phyloP scores from a whole-genome alignment of 148 eudicot genomes.

The Fagopyrum esculentum region DNA sequence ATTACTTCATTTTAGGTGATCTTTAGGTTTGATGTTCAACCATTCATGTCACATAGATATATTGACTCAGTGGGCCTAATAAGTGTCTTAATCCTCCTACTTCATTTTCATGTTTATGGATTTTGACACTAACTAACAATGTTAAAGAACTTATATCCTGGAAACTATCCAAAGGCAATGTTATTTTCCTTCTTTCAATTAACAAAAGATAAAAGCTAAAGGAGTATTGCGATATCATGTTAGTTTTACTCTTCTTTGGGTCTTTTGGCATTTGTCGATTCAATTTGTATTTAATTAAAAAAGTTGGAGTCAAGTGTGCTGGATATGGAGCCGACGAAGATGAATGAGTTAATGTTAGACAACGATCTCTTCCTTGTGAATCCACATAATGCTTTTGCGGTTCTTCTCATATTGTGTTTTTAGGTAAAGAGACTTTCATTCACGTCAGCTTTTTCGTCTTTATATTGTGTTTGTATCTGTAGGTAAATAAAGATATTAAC shows the following conservation, averaged over 20 bases:
- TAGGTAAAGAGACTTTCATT: constrained; percentile 38
- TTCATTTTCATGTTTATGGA: background rate
- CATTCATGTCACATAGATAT: constrained; percentile 65
- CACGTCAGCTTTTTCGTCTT: background rate
- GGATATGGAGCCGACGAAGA: constrained; percentile 96
- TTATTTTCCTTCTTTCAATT: background rate
- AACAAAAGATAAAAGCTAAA: background rate
- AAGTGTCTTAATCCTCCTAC: constrained; percentile 21
- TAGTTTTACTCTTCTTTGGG: constrained; percentile 10
- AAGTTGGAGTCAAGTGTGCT: constrained; percentile 82
- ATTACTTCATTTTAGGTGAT: background rate
- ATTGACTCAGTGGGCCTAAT: constrained; percentile 77
- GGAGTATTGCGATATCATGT: constrained; percentile 12
- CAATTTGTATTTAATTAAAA: constrained; percentile 35
- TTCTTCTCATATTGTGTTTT: constrained; percentile 88
- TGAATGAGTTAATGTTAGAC: constrained; percentile 95
- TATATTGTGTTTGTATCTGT: background rate
- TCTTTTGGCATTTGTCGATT: background rate
- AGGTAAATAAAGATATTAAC: background rate
- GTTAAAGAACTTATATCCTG: background rate
- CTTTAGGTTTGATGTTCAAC: constrained; percentile 83
- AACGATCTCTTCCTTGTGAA: constrained; percentile 94
- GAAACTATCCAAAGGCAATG: background rate
- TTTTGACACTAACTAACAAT: background rate
- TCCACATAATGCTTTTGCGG: constrained; percentile 77